phyloP scores from a whole-genome alignment of 1,284 basidiomycete species.

The Puccinia novopanici region DNA sequence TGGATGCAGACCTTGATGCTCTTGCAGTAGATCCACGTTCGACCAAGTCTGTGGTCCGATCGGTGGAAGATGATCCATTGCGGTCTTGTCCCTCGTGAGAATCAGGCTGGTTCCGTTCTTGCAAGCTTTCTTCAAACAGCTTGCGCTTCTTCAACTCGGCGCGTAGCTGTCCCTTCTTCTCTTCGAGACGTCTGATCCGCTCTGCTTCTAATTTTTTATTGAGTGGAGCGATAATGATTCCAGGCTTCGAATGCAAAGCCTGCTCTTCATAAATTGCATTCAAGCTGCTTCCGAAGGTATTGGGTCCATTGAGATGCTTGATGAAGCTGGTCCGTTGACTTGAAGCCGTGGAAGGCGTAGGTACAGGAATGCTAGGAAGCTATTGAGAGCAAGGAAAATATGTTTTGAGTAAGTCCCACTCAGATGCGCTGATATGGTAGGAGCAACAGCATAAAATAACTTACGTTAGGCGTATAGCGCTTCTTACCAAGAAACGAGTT shows the following conservation, averaged over 20 bases:
- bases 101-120: neutral
- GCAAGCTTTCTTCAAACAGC: constrained; percentile 26
- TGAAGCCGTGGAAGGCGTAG: constrained; percentile 23
- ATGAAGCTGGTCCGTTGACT: constrained; percentile 8
- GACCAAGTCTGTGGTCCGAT: neutral
- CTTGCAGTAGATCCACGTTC: neutral
- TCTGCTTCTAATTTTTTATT: constrained; percentile 39
- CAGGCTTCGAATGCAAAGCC: constrained; percentile 32
- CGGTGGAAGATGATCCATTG: neutral
- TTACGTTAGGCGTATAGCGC: constrained; percentile 43
- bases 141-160: constrained; percentile 41
- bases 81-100: neutral
- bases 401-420: no score
- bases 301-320: constrained; percentile 9
- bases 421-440: no score
- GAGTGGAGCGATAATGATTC: constrained; percentile 29
- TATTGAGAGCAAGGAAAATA: constrained; percentile 3
- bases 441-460: no score
- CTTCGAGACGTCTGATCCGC: constrained; percentile 27
- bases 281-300: neutral
- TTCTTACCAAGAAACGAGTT: constrained; percentile 56
- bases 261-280: constrained; percentile 41
- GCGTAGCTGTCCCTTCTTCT: constrained; percentile 34
- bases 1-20: constrained; percentile 3
- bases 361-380: constrained; percentile 42